Base-by-base conservation (phyloP, 106 monocot genomes). In the Chionographis japonica region DNA sequence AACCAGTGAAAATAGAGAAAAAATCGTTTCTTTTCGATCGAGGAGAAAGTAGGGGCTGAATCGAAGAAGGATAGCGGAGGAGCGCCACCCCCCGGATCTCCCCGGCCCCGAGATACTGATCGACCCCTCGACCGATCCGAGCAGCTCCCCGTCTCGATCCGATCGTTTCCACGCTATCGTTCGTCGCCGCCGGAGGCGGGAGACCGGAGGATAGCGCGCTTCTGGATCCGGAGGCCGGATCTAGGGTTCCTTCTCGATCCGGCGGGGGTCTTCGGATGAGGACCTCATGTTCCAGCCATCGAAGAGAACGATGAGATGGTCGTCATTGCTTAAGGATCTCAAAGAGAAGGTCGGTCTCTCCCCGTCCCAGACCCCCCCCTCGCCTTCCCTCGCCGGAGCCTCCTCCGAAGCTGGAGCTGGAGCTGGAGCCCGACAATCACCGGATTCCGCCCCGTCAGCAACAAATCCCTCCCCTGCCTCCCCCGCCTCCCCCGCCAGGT, bases 321-420 rank as follows among this genome's bases (percentile, higher is more conserved):
- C 93, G 51, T 78, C 90, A 72, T 83, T 94, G 81, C 83, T 94
- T 61, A 91, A 94, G 88, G 91, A 91, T 70, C 72, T 94, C 65
- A 94, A 77, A 51, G 94, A 88, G 68, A 94, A 86, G 83, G 88
- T 94, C 68, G 94, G 94, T 0, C 43, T 94, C 51, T 63, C 88
- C 18, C 69, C 41, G 15, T 59, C 52, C 4, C 63, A 55, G 38
- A 52, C 74, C n/a, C 27, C 81, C n/a, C 62, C 69, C n/a, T 40
- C 78, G 38, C 46, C 46, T 46, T 46, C 46, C 46, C 8, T 6
- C 46, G 46, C 46, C 46, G 61, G 61, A 9, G 38, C 62, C 40
- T 36, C 62, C 40, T 50, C 63, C 50, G 56, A 65, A 7, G 72
- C 68, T 52, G 72, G 58, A 15, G 56, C 66, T n/a, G 66, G 68